Conservation (phyloP, 306 rosid species). For the Prunus fruticosa region DNA sequence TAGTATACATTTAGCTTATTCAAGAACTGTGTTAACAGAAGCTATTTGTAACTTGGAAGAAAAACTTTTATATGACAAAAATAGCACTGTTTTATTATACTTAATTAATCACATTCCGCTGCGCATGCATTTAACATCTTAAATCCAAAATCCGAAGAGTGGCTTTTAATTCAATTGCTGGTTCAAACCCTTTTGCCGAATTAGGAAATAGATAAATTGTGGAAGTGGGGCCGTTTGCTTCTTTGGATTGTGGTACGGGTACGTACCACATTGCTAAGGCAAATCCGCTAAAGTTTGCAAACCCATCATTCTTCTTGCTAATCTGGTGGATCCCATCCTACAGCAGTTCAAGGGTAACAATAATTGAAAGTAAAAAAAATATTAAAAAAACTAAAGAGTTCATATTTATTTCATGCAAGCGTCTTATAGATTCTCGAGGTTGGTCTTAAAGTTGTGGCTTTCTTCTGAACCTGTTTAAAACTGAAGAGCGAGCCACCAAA, state of each 20-base stretch:
- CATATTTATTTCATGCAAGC: not conserved
- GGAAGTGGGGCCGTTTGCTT: slow-evolving; percentile 33
- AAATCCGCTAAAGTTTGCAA: slow-evolving; percentile 7
- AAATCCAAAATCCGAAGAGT: no score
- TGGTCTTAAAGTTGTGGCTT: slow-evolving; percentile 63
- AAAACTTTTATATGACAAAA: no score
- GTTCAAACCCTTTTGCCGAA: slow-evolving; percentile 21
- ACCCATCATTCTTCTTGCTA: slow-evolving; percentile 15
- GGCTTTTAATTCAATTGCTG: no score
- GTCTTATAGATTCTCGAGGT: slow-evolving; percentile 57
- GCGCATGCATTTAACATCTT: no score
- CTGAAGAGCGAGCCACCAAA: slow-evolving; percentile 21
- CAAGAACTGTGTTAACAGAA: no score
- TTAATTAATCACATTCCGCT: no score
- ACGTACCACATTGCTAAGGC: slow-evolving; percentile 34
- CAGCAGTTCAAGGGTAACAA: not conserved
- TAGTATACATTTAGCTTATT: no score
- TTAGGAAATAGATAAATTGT: slow-evolving; percentile 26
- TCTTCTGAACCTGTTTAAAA: slow-evolving; percentile 45
- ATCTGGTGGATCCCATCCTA: slow-evolving; percentile 36
- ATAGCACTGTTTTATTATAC: no score
- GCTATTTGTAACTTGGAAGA: no score
- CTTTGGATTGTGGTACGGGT: slow-evolving; percentile 44
- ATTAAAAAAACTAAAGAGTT: slow-evolving; percentile 14
- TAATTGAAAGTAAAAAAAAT: not conserved